phyloP scores from a whole-genome alignment of 2,329 filamentous ascomycete species.

The Neonectria faginata region DNA sequence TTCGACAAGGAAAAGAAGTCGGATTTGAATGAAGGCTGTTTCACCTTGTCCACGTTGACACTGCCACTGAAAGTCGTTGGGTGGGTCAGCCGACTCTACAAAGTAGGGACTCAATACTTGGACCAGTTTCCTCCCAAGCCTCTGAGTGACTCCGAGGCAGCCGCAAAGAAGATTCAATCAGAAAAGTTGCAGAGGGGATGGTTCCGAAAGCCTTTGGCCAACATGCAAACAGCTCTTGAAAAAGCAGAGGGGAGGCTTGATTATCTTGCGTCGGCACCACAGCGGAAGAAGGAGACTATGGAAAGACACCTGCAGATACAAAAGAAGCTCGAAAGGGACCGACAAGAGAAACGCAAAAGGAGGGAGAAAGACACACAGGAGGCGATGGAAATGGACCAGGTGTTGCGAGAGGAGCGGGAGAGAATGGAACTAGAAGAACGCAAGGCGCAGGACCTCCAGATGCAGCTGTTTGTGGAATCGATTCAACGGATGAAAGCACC shows the following conservation, averaged over 20 bases:
- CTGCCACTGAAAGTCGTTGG: conserved; percentile 28
- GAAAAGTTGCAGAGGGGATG: conserved; percentile 16
- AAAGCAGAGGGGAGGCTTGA: conserved; percentile 27
- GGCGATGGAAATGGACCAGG: conserved; percentile 11
- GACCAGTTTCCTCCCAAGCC: conserved; percentile 15
- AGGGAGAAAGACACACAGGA: not conserved
- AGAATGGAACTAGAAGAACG: conserved; percentile 1
- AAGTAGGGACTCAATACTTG: conserved; percentile 26
- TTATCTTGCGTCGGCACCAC: conserved; percentile 10
- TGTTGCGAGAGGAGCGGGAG: conserved; percentile 16
- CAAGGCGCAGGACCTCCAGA: conserved; percentile 25
- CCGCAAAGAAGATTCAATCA: not conserved
- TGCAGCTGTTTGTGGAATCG: conserved; percentile 38
- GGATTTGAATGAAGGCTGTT: conserved; percentile 27
- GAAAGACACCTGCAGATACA: conserved; percentile 18
- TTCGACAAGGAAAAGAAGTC: not conserved
- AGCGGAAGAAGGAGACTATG: conserved; percentile 11
- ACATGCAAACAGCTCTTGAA: conserved; percentile 17
- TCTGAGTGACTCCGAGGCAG: not conserved
- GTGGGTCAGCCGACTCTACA: conserved; percentile 36
- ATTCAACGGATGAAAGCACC: conserved; percentile 20
- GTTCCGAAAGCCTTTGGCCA: conserved; percentile 5
- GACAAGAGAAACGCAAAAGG: conserved; percentile 5
- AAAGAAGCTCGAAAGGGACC: conserved; percentile 1
- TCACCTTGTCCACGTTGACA: conserved; percentile 36